phyloP scores from a whole-genome alignment of 2,329 filamentous ascomycete species.

The Ophiocordyceps sinensis region DNA sequence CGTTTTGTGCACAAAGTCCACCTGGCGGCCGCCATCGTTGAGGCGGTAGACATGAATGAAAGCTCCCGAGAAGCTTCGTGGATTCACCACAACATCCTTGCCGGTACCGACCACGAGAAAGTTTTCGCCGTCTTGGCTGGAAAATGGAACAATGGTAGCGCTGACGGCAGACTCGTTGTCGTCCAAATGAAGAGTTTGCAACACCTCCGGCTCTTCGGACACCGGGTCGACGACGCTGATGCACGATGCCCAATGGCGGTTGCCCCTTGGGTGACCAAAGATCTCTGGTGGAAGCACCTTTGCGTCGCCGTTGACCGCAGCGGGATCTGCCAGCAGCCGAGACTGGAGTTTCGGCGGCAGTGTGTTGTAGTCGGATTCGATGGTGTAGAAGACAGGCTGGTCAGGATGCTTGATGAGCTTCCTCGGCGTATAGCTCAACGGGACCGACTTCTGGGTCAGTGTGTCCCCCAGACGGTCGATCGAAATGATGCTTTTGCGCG shows the following conservation, averaged over 20 bases:
- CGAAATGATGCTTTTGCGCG: constrained; percentile 58
- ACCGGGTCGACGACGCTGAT: constrained; percentile 84
- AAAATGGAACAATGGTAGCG: constrained; percentile 69
- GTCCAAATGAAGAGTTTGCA: constrained; percentile 67
- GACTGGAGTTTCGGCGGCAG: constrained; percentile 64
- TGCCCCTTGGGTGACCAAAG: constrained; percentile 76
- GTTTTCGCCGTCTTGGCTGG: constrained; percentile 73
- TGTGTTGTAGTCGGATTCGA: constrained; percentile 87
- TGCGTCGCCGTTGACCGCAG: constrained; percentile 57
- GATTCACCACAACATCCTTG: constrained; percentile 72
- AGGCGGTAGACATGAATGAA: constrained; percentile 91
- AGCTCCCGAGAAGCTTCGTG: constrained; percentile 60
- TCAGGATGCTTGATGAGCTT: constrained; percentile 80
- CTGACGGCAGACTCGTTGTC: constrained; percentile 89
- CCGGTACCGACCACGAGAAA: constrained; percentile 93
- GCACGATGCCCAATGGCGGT: constrained; percentile 87
- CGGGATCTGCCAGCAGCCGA: constrained; percentile 60
- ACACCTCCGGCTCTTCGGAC: constrained; percentile 49
- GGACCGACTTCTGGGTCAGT: constrained; percentile 72
- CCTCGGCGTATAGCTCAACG: constrained; percentile 80
- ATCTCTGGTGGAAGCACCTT: constrained; percentile 59
- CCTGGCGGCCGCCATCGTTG: constrained; percentile 67
- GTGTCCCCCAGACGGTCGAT: constrained; percentile 78
- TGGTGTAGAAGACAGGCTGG: constrained; percentile 80
- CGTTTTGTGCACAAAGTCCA: constrained; percentile 95